Conservation (phyloP, 495 filamentous ascomycete genomes). For the Trichoderma reesei region DNA sequence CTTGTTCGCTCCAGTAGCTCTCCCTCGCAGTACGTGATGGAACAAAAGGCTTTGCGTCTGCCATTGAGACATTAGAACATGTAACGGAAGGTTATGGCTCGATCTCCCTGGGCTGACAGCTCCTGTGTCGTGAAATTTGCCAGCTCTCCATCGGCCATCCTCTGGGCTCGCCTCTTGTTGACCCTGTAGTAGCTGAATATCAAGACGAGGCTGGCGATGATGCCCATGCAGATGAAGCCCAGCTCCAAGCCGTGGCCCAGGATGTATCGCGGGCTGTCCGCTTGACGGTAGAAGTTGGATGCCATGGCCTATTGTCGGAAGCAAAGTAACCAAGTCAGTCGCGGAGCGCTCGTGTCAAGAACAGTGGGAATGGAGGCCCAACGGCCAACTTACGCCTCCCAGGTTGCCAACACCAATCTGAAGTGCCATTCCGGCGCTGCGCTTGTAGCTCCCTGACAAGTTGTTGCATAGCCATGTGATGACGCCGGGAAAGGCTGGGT, state of each 20-base stretch:
- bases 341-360: background rate
- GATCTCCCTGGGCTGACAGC: slow-evolving; percentile 52
- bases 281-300: slow-evolving; percentile 62
- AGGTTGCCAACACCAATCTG: slow-evolving; percentile 68
- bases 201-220: slow-evolving; percentile 47
- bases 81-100: slow-evolving; percentile 56
- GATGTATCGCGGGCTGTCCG: slow-evolving; percentile 53
- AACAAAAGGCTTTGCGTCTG: background rate
- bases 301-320: slow-evolving; percentile 48
- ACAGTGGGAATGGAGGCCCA: background rate
- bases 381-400: slow-evolving; percentile 38
- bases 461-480: slow-evolving; percentile 68
- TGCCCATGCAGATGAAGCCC: slow-evolving; percentile 52
- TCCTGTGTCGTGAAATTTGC: slow-evolving; percentile 39
- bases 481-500: slow-evolving; percentile 53
- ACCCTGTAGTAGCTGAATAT: slow-evolving; percentile 47
- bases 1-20: background rate
- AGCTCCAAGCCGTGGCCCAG: slow-evolving; percentile 64
- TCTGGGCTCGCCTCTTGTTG: slow-evolving; percentile 47
- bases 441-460: slow-evolving; percentile 59
- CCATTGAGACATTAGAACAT: slow-evolving; percentile 20
- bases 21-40: no score
- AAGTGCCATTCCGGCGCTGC: slow-evolving; percentile 62
- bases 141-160: slow-evolving; percentile 34
- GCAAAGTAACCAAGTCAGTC: background rate